A percentile compares a stretch with the other conserved stretches of the same genome.
Evolutionary conservation across 164 flowering plant genomes (phyloP).

Genomic region (Nelumbo lutea): DNA sequence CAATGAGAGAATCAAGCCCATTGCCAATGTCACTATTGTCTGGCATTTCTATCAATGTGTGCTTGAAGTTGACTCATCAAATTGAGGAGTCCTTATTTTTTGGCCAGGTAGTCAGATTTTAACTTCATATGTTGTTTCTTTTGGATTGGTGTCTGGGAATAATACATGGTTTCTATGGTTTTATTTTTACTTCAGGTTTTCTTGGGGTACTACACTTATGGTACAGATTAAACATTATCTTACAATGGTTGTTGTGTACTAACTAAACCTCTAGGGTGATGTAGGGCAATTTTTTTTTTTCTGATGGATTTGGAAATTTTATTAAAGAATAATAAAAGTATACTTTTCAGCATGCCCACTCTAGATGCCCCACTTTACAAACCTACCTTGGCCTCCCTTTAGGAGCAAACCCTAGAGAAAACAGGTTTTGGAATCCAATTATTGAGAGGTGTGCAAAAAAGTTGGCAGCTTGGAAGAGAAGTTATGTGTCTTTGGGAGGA

Average conservation of each 20-base stretch:
- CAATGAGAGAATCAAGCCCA: conserved; percentile 81
- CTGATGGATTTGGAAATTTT: too few species aligned
- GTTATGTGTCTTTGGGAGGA: too few species aligned
- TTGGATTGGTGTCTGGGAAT: not conserved
- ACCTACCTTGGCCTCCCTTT: too few species aligned
- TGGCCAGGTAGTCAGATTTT: conserved; percentile 55
- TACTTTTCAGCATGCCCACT: too few species aligned
- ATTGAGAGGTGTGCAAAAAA: too few species aligned
- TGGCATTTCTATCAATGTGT: conserved; percentile 81
- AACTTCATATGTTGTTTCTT: not conserved
- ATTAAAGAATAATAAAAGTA: too few species aligned
- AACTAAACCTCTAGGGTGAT: too few species aligned
- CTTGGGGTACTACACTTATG: not conserved
- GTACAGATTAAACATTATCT: not conserved
- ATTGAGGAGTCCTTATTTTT: conserved; percentile 85
- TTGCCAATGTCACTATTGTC: conserved; percentile 82
- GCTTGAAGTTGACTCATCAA: conserved; percentile 68
- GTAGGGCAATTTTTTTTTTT: too few species aligned
- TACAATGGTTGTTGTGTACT: not conserved
- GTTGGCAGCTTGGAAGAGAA: too few species aligned
- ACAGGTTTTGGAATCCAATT: too few species aligned
- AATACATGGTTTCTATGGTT: not conserved
- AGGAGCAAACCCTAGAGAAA: too few species aligned
- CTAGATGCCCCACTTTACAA: too few species aligned
- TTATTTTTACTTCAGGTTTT: not conserved